Conservation (phyloP, 2,329 filamentous ascomycete species). For the Fusarium sp. region DNA sequence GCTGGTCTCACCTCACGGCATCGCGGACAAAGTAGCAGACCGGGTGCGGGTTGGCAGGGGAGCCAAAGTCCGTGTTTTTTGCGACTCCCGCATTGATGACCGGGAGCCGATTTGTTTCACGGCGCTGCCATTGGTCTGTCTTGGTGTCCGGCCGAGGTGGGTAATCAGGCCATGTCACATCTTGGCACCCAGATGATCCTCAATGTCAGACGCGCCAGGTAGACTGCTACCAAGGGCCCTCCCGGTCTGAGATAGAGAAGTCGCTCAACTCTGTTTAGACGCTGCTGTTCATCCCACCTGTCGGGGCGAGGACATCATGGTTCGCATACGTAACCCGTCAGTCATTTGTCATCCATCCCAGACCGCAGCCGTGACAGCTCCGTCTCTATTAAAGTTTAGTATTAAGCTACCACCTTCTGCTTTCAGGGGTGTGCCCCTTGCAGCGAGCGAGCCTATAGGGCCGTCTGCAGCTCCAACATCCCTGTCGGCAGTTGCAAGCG, state of each 20-base stretch:
- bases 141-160: constrained; percentile 13
- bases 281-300: too few relatives aligned
- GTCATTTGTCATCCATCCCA: constrained; percentile 5
- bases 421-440: constrained; percentile 25
- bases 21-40: background rate
- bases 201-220: constrained; percentile 8
- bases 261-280: too few relatives aligned
- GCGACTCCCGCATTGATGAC: background rate
- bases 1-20: constrained; percentile 1
- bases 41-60: background rate
- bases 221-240: background rate
- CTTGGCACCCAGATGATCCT: constrained; percentile 18
- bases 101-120: constrained; percentile 24
- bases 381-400: constrained; percentile 18
- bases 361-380: background rate
- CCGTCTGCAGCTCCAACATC: constrained; percentile 20
- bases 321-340: too few relatives aligned
- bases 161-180: constrained; percentile 29
- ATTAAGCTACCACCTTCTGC: constrained; percentile 35
- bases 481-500: constrained; percentile 40
- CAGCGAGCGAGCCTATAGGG: constrained; percentile 20
- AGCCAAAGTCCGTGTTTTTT: too few relatives aligned
- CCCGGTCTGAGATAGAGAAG: background rate
- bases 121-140: constrained; percentile 30
- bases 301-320: background rate